These are phyloP conservation scores for Aspergillus ellipticus DNA, from an alignment of 495 filamentous ascomycete genomes.

Conservation along the genomic window DNA sequence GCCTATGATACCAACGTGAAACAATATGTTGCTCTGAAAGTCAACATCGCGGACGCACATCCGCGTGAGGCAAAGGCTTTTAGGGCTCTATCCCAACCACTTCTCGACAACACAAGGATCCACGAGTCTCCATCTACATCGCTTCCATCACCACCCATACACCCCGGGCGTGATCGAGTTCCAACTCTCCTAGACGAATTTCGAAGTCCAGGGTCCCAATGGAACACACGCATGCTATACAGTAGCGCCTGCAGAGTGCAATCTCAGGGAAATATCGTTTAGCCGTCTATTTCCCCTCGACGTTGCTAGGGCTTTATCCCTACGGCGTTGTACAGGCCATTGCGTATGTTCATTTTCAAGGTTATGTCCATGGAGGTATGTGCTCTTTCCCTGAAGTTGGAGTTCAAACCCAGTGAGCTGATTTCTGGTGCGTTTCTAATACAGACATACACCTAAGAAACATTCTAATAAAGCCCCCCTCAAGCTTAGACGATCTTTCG, in stretches of 20 bases:
- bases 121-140: not conserved
- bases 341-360: constrained; percentile 33
- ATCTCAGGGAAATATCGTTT: constrained; percentile 26
- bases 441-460: constrained; percentile 39
- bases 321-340: constrained; percentile 20
- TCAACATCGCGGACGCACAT: constrained; percentile 21
- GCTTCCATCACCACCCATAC: not conserved
- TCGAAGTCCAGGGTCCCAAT: constrained; percentile 28
- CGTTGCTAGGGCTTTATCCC: constrained; percentile 28
- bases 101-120: too few relatives aligned
- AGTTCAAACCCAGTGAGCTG: not conserved
- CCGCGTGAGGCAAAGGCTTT: constrained; percentile 22
- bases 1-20: constrained; percentile 37
- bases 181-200: constrained; percentile 24
- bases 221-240: constrained; percentile 29
- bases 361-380: constrained; percentile 33
- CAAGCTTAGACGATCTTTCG: constrained; percentile 25
- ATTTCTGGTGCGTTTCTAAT: constrained; percentile 3
- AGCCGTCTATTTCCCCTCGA: constrained; percentile 27
- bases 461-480: constrained; percentile 31
- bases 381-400: not conserved
- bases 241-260: constrained; percentile 20
- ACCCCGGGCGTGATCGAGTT: constrained; percentile 15
- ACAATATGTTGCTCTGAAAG: constrained; percentile 33
- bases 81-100: constrained; percentile 16